phyloP scores from a whole-genome alignment of 148 eudicot genomes.

The Diospyros lotus region DNA sequence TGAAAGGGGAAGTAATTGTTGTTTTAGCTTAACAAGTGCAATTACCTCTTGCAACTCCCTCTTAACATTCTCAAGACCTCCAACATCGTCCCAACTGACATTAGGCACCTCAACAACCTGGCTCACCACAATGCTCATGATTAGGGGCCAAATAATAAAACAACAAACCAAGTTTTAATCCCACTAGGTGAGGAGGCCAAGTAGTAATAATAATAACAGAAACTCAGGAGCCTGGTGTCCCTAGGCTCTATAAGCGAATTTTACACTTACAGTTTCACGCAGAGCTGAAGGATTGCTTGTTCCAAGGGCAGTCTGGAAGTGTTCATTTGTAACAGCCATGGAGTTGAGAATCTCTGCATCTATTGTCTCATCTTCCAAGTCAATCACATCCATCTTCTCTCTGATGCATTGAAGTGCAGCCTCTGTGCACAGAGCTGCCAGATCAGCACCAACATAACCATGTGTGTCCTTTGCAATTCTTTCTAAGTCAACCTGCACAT shows the following conservation, averaged over 20 bases:
- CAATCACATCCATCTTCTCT: constrained; percentile 91
- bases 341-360: constrained; percentile 85
- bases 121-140: background rate
- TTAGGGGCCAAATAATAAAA: background rate
- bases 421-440: constrained; percentile 84
- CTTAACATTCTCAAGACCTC: constrained; percentile 87
- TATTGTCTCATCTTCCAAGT: constrained; percentile 72
- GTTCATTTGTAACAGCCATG: constrained; percentile 88
- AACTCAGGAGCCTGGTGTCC: background rate
- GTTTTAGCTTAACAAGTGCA: background rate
- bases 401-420: constrained; percentile 84
- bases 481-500: constrained; percentile 66
- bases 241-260: background rate
- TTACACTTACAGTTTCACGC: constrained; percentile 66
- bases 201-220: background rate
- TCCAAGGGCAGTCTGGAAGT: constrained; percentile 80
- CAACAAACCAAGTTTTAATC: background rate
- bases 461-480: constrained; percentile 72
- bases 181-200: background rate
- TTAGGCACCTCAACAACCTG: constrained; percentile 91
- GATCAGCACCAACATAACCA: constrained; percentile 77
- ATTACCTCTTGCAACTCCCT: constrained; percentile 85
- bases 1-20: background rate
- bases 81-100: constrained; percentile 66
- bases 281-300: constrained; percentile 85